Conservation (phyloP, 148 eudicot species). For the Silene conica region DNA sequence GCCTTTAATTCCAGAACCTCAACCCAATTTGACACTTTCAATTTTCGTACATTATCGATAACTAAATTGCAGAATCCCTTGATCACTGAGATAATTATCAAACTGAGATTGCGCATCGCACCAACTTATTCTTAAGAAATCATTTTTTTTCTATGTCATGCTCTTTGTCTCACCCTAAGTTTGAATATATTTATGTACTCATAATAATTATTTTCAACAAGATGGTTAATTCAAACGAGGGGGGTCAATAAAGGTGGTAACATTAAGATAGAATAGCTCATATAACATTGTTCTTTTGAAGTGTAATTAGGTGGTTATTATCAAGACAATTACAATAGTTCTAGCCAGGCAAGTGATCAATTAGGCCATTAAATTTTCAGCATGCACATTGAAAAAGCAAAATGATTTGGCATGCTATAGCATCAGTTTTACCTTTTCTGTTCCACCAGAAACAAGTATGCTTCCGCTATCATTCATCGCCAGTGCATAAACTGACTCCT, state of each 20-base stretch:
- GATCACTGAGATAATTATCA: neutral
- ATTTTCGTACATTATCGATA: neutral
- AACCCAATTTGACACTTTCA: neutral
- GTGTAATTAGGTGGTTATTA: neutral
- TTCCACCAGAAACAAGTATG: slow-evolving; percentile 98
- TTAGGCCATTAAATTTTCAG: neutral
- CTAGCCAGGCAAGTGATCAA: neutral
- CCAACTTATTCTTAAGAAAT: neutral
- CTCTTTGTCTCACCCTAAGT: neutral
- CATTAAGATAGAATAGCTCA: neutral
- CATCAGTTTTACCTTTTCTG: slow-evolving; percentile 66
- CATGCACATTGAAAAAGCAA: slow-evolving; percentile 2
- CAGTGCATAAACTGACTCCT: slow-evolving; percentile 96
- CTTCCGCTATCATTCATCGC: slow-evolving; percentile 87
- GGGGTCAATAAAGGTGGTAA: neutral
- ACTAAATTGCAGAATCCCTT: neutral
- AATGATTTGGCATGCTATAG: neutral
- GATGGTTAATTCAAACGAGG: neutral
- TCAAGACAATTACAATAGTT: neutral
- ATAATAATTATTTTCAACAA: neutral
- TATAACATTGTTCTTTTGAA: neutral
- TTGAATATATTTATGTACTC: neutral
- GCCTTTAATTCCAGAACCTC: neutral
- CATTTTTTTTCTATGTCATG: neutral
- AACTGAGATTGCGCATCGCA: neutral